Evolutionary conservation across 164 flowering plant genomes (phyloP).

Genomic region (Umbellularia californica): DNA sequence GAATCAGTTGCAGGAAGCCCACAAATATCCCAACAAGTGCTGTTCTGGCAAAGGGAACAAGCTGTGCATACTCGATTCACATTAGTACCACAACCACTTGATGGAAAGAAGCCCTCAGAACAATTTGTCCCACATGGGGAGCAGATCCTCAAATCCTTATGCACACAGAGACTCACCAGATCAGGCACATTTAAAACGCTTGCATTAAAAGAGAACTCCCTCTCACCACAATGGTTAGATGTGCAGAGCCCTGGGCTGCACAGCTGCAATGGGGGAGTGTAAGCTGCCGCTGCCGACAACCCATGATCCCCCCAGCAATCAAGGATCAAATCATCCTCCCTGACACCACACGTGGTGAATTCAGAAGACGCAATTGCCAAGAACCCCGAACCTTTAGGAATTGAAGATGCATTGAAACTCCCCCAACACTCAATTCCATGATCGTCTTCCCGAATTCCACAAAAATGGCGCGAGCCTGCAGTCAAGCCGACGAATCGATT

Average conservation of each 20-base stretch:
- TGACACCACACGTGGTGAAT: conserved; percentile 60
- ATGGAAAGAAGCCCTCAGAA: conserved; percentile 59
- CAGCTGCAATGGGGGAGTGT: conserved; percentile 74
- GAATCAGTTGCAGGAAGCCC: conserved; percentile 31
- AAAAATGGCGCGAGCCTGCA: conserved; percentile 68
- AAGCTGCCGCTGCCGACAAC: conserved; percentile 25
- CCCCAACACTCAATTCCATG: conserved; percentile 94
- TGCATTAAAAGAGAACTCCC: conserved; percentile 71
- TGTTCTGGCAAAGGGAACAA: conserved; percentile 89
- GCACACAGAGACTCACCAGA: conserved; percentile 55
- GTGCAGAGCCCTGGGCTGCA: conserved; percentile 82
- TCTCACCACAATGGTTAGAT: conserved; percentile 40
- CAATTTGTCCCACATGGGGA: conserved; percentile 75
- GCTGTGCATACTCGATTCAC: conserved; percentile 77
- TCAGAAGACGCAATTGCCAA: conserved; percentile 73
- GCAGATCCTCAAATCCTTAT: conserved; percentile 60
- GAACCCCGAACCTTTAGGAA: conserved; percentile 72
- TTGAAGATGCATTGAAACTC: conserved; percentile 39
- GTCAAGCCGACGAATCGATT: conserved; percentile 50
- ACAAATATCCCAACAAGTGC: conserved; percentile 70
- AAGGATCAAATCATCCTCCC: conserved; percentile 72
- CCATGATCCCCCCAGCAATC: conserved; percentile 72
- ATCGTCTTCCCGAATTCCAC: conserved; percentile 72
- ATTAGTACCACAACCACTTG: conserved; percentile 57
- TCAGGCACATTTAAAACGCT: conserved; percentile 71